These are phyloP conservation scores for Geotrichum bryndzae DNA, from an alignment of 1,139 yeast genomes.

Conservation along the genomic window DNA sequence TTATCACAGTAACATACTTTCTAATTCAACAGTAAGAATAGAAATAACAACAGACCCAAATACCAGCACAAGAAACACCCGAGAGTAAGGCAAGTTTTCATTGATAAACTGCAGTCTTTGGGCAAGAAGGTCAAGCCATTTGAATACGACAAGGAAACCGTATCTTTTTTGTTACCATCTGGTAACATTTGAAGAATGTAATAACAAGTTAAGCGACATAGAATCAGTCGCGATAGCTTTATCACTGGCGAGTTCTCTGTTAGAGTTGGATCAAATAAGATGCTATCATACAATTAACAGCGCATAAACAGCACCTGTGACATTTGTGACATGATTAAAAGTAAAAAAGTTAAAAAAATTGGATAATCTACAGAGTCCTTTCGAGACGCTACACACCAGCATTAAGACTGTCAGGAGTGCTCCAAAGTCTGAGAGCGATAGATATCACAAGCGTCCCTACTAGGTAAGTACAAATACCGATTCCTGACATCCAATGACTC, in stretches of 20 bases:
- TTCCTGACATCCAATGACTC: background rate
- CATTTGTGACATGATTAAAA: background rate
- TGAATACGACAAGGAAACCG: conserved; percentile 58
- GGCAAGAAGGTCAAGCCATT: conserved; percentile 46
- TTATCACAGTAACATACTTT: conserved; percentile 6
- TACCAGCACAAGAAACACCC: conserved; percentile 3
- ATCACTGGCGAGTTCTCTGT: background rate
- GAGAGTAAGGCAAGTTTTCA: conserved; percentile 48
- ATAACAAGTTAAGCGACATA: conserved; percentile 9
- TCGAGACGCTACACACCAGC: background rate
- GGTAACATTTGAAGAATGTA: conserved; percentile 33
- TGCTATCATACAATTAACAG: background rate
- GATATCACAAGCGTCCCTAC: background rate
- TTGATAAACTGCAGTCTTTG: conserved; percentile 54
- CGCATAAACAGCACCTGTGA: background rate
- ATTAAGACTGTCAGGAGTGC: background rate
- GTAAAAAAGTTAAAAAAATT: background rate
- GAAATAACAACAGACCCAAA: conserved; percentile 14
- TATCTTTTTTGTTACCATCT: conserved; percentile 66
- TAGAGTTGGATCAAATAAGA: background rate
- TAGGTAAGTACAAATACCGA: background rate
- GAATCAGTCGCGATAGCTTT: background rate
- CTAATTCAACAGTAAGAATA: conserved; percentile 6
- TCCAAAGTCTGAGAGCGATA: background rate
- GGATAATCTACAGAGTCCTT: background rate